phyloP scores from a whole-genome alignment of 306 rosid genomes.

The Casuarina glauca region DNA sequence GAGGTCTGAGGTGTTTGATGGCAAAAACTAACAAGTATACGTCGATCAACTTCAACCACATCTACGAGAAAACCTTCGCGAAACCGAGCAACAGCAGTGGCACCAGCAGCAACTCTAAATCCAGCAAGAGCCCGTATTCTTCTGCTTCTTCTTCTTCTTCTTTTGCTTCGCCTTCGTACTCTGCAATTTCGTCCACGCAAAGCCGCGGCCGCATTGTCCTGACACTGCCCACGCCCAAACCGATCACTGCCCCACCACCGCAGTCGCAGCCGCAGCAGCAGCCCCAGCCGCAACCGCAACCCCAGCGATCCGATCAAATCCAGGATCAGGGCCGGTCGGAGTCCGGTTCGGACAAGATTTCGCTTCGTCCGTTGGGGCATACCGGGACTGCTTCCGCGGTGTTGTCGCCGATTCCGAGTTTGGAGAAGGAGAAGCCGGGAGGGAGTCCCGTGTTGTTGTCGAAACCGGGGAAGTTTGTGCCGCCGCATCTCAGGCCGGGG shows the following conservation, averaged over 20 bases:
- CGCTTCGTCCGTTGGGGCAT: constrained; percentile 74
- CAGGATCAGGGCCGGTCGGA: constrained; percentile 39
- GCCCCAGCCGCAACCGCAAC: constrained; percentile 21
- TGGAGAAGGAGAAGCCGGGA: constrained; percentile 40
- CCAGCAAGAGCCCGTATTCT: constrained; percentile 32
- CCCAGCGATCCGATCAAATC: constrained; percentile 25
- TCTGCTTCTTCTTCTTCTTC: constrained; percentile 41
- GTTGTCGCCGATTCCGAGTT: constrained; percentile 26
- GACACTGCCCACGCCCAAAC: constrained; percentile 58
- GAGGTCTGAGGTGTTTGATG: constrained; percentile 53
- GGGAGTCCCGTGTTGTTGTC: constrained; percentile 24
- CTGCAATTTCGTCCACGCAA: constrained; percentile 61
- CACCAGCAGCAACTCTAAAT: constrained; percentile 4
- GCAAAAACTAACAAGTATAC: constrained; percentile 79
- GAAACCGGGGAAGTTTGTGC: constrained; percentile 67
- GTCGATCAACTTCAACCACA: constrained; percentile 74
- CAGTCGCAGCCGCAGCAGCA: constrained; percentile 19
- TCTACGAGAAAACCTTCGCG: constrained; percentile 54
- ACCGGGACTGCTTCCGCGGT: constrained; percentile 43
- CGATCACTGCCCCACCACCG: constrained; percentile 27
- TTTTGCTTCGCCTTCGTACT: constrained; percentile 53
- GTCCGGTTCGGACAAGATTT: constrained; percentile 46
- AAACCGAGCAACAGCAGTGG: constrained; percentile 19
- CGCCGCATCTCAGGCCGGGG: constrained; percentile 87
- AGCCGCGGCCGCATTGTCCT: constrained; percentile 79